These are phyloP conservation scores for Hyaloscypha bicolor DNA, from an alignment of 495 filamentous ascomycete species.

Conservation along the genomic window DNA sequence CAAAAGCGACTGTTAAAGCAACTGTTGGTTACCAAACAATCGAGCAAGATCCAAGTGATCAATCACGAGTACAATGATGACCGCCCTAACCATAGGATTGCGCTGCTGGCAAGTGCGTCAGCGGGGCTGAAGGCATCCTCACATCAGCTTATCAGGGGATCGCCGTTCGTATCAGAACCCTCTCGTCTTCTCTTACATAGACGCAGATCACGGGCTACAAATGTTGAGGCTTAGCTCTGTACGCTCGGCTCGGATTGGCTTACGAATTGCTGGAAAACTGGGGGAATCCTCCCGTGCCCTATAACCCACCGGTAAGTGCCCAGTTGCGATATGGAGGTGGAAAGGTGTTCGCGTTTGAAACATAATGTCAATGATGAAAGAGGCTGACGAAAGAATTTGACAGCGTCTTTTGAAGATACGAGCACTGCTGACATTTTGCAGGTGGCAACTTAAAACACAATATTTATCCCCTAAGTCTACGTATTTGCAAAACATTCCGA, in stretches of 20 bases:
- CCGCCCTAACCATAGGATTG: too few species aligned
- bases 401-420: not conserved
- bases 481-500: too few species aligned
- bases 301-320: not conserved
- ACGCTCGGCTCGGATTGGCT: not conserved
- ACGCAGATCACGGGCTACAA: not conserved
- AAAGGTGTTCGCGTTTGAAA: not conserved
- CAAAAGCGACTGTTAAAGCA: not conserved
- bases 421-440: not conserved
- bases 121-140: too few species aligned
- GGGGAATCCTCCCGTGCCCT: not conserved
- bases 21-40: too few species aligned
- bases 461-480: too few species aligned
- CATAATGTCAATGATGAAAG: not conserved
- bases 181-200: too few species aligned
- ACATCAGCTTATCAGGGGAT: too few species aligned
- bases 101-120: too few species aligned
- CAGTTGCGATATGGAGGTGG: not conserved
- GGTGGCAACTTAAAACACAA: too few species aligned
- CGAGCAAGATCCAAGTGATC: too few species aligned
- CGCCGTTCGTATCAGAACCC: too few species aligned
- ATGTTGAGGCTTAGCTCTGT: not conserved
- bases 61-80: too few species aligned
- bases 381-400: constrained; percentile 1
- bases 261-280: not conserved